A percentile compares a stretch with the other conserved stretches of the same genome.
Evolutionary conservation across 164 flowering plant species (phyloP).

Genomic region (Kingdonia uniflora): DNA sequence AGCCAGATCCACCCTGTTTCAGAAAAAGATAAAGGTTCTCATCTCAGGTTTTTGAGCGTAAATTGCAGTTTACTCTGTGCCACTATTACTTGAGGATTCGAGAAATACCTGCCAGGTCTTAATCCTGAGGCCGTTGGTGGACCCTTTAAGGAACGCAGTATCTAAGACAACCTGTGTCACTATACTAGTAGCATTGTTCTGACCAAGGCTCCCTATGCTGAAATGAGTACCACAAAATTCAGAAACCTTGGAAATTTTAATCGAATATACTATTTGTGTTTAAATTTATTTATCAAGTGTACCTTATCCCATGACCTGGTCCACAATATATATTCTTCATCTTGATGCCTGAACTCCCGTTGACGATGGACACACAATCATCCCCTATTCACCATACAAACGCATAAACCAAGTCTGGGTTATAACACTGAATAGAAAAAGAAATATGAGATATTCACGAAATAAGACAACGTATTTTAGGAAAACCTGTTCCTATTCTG

Average conservation of each 20-base stretch:
- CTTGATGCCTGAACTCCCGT: constrained; percentile 64
- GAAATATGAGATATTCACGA: neutral
- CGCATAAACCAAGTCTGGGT: neutral
- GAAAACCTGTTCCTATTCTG: constrained; percentile 88
- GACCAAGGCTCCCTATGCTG: constrained; percentile 97
- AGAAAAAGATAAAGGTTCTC: too few relatives aligned
- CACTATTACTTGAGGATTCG: neutral
- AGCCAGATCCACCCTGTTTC: constrained; percentile 85
- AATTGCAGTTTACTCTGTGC: too few relatives aligned
- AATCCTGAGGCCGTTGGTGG: constrained; percentile 87
- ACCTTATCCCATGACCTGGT: constrained; percentile 58
- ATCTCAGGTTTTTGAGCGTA: too few relatives aligned
- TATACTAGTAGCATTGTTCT: constrained; percentile 63
- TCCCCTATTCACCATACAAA: constrained; percentile 36
- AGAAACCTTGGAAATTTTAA: neutral
- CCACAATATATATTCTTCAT: constrained; percentile 15
- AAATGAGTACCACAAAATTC: neutral
- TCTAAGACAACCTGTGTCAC: constrained; percentile 66
- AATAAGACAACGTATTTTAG: neutral
- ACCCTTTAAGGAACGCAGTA: constrained; percentile 49
- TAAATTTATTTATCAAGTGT: neutral
- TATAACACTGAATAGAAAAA: neutral
- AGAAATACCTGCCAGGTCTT: constrained; percentile 92
- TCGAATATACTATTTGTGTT: neutral
- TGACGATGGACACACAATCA: constrained; percentile 86